Evolutionary conservation across 139 green algal genomes (phyloP).

Genomic region (Micractinium conductrix): DNA sequence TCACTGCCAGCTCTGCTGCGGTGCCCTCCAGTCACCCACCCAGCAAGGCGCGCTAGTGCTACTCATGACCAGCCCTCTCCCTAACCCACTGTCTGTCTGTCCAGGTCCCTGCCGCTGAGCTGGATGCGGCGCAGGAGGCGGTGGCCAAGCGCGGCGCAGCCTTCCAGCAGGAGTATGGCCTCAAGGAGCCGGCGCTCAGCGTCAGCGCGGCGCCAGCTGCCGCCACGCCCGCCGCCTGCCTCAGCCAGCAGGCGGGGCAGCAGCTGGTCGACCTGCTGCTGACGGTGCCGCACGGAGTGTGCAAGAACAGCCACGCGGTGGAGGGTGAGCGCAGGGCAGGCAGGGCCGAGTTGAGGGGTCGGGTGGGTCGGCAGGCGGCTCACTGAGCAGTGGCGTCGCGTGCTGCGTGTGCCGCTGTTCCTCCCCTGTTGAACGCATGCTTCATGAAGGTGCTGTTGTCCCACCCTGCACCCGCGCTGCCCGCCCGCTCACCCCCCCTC

Average conservation of each 20-base stretch:
- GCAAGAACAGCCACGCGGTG: constrained; percentile 70
- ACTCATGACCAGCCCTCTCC: no score
- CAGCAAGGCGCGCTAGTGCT: no score
- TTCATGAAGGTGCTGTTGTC: no score
- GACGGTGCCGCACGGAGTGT: constrained; percentile 69
- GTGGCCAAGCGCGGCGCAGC: constrained; percentile 13
- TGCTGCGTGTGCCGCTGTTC: no score
- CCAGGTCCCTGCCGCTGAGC: constrained; percentile 41
- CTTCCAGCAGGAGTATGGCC: constrained; percentile 64
- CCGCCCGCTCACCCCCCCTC: not conserved
- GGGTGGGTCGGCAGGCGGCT: no score
- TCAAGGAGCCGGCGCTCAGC: constrained; percentile 51
- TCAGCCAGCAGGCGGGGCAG: constrained; percentile 26
- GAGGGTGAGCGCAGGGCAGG: constrained; percentile 56
- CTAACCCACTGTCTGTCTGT: no score
- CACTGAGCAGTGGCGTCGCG: no score
- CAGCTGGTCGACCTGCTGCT: constrained; percentile 63
- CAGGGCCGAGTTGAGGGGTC: no score
- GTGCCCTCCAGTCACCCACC: no score
- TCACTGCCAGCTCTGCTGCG: no score
- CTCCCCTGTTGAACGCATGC: no score
- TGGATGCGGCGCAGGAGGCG: constrained; percentile 6
- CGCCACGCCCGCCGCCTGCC: not conserved
- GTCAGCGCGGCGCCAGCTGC: not conserved
- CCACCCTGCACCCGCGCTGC: no score